These are phyloP conservation scores for Penicillium fimorum DNA, from an alignment of 495 filamentous ascomycete genomes.

Conservation along the genomic window DNA sequence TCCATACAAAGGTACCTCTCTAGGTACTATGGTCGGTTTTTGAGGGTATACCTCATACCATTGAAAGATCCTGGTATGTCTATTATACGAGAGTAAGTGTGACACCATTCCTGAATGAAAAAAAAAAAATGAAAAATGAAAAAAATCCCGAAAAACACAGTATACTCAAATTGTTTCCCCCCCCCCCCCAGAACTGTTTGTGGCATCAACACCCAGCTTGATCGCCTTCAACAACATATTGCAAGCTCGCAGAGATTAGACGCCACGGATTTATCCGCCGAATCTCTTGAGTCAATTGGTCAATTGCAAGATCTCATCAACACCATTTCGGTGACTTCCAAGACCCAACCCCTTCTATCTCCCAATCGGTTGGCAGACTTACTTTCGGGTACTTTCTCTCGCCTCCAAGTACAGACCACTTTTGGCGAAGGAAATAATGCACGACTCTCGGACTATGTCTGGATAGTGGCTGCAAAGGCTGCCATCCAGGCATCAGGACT, in stretches of 20 bases:
- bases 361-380: conserved; percentile 54
- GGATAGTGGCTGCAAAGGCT: conserved; percentile 84
- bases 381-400: conserved; percentile 50
- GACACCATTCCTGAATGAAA: neutral
- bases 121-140: neutral
- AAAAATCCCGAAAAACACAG: neutral
- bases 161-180: conserved; percentile 3
- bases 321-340: conserved; percentile 63
- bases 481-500: conserved; percentile 80
- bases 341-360: conserved; percentile 52
- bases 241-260: conserved; percentile 20
- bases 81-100: conserved; percentile 12
- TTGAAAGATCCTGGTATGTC: conserved; percentile 1
- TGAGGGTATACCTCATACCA: neutral
- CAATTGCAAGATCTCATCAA: conserved; percentile 63
- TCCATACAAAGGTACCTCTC: no score
- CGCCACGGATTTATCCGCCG: conserved; percentile 16
- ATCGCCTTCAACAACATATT: conserved; percentile 62
- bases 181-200: conserved; percentile 64
- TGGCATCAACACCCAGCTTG: conserved; percentile 74
- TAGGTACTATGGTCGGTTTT: neutral
- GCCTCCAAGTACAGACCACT: conserved; percentile 23
- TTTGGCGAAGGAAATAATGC: conserved; percentile 22
- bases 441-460: conserved; percentile 75
- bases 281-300: conserved; percentile 17